phyloP scores from a whole-genome alignment of 1,284 basidiomycete genomes.

The Trichosporon sp. region DNA sequence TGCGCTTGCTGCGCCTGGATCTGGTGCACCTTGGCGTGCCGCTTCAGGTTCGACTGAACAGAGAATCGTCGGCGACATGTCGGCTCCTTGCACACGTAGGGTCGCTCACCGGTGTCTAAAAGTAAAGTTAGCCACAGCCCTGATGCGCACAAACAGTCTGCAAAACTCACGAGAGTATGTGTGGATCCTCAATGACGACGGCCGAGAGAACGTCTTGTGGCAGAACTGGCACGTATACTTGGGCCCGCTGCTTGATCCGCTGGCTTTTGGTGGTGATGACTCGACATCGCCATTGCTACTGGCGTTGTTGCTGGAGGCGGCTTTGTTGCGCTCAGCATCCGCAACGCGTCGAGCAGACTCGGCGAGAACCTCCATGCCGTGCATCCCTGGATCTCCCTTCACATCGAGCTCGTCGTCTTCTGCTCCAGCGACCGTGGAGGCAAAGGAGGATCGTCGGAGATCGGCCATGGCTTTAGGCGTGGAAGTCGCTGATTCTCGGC shows the following conservation, averaged over 20 bases:
- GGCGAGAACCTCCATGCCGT: conserved; percentile 43
- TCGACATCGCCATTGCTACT: conserved; percentile 16
- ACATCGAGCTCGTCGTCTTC: conserved; percentile 20
- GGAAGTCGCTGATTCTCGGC: neutral
- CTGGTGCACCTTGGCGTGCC: conserved; percentile 45
- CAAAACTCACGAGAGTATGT: conserved; percentile 44
- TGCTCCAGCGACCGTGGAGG: neutral
- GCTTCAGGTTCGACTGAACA: conserved; percentile 45
- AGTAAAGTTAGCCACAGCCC: neutral
- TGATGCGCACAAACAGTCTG: neutral
- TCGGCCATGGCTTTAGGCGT: conserved; percentile 2
- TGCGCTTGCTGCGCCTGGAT: conserved; percentile 18
- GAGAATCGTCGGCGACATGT: conserved; percentile 41
- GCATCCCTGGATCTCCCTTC: conserved; percentile 28
- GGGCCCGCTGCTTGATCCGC: conserved; percentile 25
- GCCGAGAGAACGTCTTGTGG: conserved; percentile 42
- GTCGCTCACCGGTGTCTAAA: conserved; percentile 44
- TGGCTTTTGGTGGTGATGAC: conserved; percentile 15
- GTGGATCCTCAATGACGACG: conserved; percentile 42
- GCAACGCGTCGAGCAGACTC: conserved; percentile 33
- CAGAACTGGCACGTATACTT: conserved; percentile 44
- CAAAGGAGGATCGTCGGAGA: neutral
- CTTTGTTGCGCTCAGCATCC: conserved; percentile 29
- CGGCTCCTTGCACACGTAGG: conserved; percentile 40
- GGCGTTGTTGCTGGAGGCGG: conserved; percentile 3